Conservation (phyloP, 2,329 filamentous ascomycete species). For the Diatrype stigma region DNA sequence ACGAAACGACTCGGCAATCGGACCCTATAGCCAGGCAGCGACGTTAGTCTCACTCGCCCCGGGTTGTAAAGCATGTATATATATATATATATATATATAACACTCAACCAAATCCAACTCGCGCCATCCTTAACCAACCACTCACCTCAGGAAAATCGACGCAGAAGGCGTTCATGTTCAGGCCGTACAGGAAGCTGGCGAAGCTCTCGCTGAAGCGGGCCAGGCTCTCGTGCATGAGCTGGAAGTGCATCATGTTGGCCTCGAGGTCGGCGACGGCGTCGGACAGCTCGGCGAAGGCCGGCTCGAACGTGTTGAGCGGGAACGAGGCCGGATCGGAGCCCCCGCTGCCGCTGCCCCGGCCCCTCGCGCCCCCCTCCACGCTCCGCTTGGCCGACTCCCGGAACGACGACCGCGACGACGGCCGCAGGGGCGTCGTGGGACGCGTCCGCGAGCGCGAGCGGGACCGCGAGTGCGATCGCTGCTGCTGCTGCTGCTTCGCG, state of each 20-base stretch:
- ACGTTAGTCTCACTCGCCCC: background rate
- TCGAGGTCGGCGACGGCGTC: slow-evolving; percentile 95
- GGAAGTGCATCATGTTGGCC: slow-evolving; percentile 95
- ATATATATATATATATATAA: too few relatives aligned
- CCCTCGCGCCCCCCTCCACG: slow-evolving; percentile 45
- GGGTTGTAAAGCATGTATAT: background rate
- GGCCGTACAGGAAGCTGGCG: slow-evolving; percentile 86
- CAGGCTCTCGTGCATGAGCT: slow-evolving; percentile 93
- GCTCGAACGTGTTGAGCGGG: slow-evolving; percentile 79
- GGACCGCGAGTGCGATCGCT: slow-evolving; percentile 13
- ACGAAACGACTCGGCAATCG: slow-evolving; percentile 77
- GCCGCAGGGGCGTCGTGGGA: slow-evolving; percentile 87
- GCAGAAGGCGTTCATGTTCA: slow-evolving; percentile 99
- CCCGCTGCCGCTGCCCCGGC: background rate
- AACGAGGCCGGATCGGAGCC: slow-evolving; percentile 40
- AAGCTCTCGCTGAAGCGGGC: slow-evolving; percentile 94
- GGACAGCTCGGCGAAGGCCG: slow-evolving; percentile 86
- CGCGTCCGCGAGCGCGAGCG: slow-evolving; percentile 49
- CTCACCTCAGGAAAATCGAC: slow-evolving; percentile 96
- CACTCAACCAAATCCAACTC: too few relatives aligned
- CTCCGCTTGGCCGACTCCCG: slow-evolving; percentile 66
- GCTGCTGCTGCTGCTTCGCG: slow-evolving; percentile 19
- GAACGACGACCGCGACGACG: slow-evolving; percentile 83
- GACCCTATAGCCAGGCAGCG: slow-evolving; percentile 52
- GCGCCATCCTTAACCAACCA: too few relatives aligned